Conservation (phyloP, 139 green algal genomes). For the Zygnema circumcarinatum region DNA sequence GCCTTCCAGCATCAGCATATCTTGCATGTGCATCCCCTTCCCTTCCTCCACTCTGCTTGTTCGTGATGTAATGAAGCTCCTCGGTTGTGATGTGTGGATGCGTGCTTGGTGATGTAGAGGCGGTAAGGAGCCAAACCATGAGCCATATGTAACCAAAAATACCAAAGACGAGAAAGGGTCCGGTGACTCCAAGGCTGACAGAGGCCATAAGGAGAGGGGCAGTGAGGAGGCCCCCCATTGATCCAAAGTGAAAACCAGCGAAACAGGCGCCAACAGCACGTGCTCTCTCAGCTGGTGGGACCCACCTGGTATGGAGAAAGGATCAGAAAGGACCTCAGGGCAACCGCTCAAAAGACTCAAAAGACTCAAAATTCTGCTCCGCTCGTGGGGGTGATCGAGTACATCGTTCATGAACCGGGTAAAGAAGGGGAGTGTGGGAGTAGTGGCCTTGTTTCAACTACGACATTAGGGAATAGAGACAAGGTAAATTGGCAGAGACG, state of each 20-base stretch:
- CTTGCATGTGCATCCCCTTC: not conserved
- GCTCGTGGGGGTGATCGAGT: too few relatives aligned
- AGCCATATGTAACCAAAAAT: constrained; percentile 61
- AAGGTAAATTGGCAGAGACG: too few relatives aligned
- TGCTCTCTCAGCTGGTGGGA: constrained; percentile 55
- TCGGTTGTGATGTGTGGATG: constrained; percentile 7
- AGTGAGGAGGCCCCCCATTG: constrained; percentile 72
- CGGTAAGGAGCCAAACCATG: constrained; percentile 32
- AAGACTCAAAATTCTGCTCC: too few relatives aligned
- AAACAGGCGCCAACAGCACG: constrained; percentile 52
- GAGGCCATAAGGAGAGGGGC: constrained; percentile 77
- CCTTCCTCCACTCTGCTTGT: not conserved
- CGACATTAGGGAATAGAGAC: too few relatives aligned
- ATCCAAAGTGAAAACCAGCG: constrained; percentile 62
- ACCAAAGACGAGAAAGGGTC: constrained; percentile 63
- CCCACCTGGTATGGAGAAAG: constrained; percentile 53
- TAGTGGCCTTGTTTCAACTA: too few relatives aligned
- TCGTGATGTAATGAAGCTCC: constrained; percentile 19
- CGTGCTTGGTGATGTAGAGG: constrained; percentile 14
- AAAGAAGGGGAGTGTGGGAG: too few relatives aligned
- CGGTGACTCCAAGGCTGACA: constrained; percentile 71
- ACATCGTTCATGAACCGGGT: too few relatives aligned
- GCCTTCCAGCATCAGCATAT: not conserved
- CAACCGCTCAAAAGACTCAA: constrained; percentile 2
- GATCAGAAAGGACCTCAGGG: not conserved